phyloP scores from a whole-genome alignment of 2,329 filamentous ascomycete species.

The Beauveria sp. region DNA sequence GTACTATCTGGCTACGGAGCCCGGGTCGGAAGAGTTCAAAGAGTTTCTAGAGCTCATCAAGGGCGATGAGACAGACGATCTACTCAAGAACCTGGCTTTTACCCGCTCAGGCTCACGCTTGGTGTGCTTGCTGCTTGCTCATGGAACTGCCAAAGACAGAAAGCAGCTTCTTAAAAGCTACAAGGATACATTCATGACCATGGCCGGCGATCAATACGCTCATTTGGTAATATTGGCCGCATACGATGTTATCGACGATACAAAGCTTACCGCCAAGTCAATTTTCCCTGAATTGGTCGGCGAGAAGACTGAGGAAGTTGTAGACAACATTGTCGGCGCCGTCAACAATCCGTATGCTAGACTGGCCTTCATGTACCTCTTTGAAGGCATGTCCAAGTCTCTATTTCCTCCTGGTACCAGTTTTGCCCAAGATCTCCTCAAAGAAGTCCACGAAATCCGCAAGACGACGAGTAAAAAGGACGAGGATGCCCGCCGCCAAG shows the following conservation, averaged over 20 bases:
- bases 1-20: constrained; percentile 76
- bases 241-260: constrained; percentile 91
- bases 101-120: constrained; percentile 81
- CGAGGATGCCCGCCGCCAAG: constrained; percentile 62
- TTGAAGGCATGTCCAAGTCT: constrained; percentile 58
- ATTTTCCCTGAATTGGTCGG: constrained; percentile 82
- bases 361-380: constrained; percentile 70
- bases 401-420: constrained; percentile 55
- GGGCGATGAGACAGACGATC: constrained; percentile 81
- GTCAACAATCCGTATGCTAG: constrained; percentile 59
- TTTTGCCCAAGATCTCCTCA: constrained; percentile 61
- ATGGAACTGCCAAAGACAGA: constrained; percentile 85
- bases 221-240: constrained; percentile 77
- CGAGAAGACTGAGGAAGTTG: constrained; percentile 54
- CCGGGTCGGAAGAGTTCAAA: constrained; percentile 70
- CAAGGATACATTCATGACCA: constrained; percentile 79
- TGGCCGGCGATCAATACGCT: constrained; percentile 73
- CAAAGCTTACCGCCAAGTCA: constrained; percentile 75
- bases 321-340: constrained; percentile 56
- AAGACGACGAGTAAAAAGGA: constrained; percentile 90
- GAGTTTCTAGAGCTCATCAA: constrained; percentile 89
- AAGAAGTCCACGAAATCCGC: constrained; percentile 72
- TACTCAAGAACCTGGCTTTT: constrained; percentile 93
- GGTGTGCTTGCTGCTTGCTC: constrained; percentile 71
- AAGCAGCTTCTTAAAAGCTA: constrained; percentile 82